Percentiles rank a stretch among this genome's conserved stretches.
phyloP scores from a whole-genome alignment of 768 basidiomycete species.

The Termitomyces sp. region DNA sequence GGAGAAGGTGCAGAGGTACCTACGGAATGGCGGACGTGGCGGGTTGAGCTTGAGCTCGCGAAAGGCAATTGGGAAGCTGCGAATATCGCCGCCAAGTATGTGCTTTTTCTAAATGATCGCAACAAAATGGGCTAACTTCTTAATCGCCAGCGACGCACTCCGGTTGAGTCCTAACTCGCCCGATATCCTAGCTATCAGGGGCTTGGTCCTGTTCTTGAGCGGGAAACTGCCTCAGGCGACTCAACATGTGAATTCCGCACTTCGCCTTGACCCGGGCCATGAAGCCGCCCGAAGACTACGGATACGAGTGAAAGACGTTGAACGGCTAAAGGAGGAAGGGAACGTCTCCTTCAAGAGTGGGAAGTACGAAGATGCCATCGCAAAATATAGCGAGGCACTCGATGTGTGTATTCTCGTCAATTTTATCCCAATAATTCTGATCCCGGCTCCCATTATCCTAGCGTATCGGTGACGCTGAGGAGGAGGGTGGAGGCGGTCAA shows the following conservation, averaged over 20 bases:
- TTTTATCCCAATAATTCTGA: background rate
- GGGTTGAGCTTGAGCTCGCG: constrained; percentile 74
- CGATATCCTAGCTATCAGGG: constrained; percentile 76
- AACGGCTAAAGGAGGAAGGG: constrained; percentile 82
- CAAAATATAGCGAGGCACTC: constrained; percentile 70
- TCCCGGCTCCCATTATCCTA: constrained; percentile 23
- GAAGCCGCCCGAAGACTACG: constrained; percentile 68
- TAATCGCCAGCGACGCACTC: constrained; percentile 61
- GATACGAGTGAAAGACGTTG: constrained; percentile 80
- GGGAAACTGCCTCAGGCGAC: constrained; percentile 71
- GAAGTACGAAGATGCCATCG: constrained; percentile 58
- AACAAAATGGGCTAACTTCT: background rate
- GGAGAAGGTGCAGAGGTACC: constrained; percentile 76
- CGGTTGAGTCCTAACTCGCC: constrained; percentile 72
- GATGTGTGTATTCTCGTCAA: constrained; percentile 43
- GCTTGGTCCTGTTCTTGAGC: constrained; percentile 72
- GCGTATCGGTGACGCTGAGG: constrained; percentile 64
- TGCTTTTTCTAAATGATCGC: constrained; percentile 15
- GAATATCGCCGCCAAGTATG: constrained; percentile 70
- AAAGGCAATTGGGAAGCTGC: constrained; percentile 76
- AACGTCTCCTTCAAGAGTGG: constrained; percentile 71
- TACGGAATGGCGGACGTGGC: constrained; percentile 77
- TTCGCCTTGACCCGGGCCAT: constrained; percentile 78
- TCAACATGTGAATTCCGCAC: constrained; percentile 67
- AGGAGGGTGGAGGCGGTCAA: constrained; percentile 78